Conservation (phyloP, 257 asterid species). For the Solanum verrucosum region DNA sequence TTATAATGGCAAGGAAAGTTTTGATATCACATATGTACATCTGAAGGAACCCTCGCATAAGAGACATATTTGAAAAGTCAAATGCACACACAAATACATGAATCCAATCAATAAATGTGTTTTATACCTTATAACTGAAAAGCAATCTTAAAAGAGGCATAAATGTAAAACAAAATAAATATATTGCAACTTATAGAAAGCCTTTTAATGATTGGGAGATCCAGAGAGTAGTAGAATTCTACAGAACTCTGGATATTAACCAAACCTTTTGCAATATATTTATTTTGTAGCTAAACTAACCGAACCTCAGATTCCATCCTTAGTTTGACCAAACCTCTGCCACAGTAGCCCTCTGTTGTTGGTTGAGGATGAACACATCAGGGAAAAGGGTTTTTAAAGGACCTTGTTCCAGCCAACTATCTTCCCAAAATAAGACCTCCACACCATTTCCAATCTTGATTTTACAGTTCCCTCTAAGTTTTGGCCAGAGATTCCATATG, state of each 20-base stretch:
- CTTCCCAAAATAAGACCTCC: neutral
- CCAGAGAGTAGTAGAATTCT: neutral
- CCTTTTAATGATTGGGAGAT: neutral
- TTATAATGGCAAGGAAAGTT: neutral
- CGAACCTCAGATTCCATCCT: neutral
- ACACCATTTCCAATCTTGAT: neutral
- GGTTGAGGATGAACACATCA: neutral
- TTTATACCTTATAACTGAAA: neutral
- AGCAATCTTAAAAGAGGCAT: neutral
- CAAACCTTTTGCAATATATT: neutral
- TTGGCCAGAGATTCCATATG: neutral
- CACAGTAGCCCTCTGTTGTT: neutral
- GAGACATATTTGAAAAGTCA: neutral
- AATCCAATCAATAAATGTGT: neutral
- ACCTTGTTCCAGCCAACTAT: neutral
- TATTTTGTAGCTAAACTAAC: neutral
- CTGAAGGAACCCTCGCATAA: neutral
- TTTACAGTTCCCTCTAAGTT: neutral
- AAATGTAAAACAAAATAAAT: neutral
- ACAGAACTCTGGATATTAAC: neutral
- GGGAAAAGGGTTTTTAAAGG: neutral
- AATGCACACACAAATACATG: neutral
- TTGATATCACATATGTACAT: neutral
- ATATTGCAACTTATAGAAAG: neutral
- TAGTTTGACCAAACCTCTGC: neutral